These are phyloP conservation scores for Leccinum rimulosum DNA, from an alignment of 768 basidiomycete genomes.

Conservation along the genomic window DNA sequence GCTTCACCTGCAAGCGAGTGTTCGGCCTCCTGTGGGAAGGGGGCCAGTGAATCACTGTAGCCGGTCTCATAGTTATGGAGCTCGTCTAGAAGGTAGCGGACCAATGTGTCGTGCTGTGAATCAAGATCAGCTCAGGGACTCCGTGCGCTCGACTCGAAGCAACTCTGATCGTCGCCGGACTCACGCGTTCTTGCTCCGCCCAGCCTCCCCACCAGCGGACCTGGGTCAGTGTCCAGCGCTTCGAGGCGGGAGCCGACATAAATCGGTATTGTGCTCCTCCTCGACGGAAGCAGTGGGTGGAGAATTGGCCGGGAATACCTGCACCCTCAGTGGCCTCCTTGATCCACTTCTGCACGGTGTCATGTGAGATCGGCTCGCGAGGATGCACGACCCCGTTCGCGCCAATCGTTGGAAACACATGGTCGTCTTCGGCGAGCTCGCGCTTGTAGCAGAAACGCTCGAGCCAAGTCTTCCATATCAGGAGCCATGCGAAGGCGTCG, in stretches of 20 bases:
- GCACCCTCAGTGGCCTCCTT: conserved; percentile 19
- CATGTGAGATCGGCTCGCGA: conserved; percentile 25
- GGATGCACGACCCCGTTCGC: conserved; percentile 13
- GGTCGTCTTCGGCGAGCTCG: conserved; percentile 25
- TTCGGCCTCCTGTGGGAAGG: neutral
- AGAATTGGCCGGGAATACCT: neutral
- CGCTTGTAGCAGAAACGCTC: conserved; percentile 1
- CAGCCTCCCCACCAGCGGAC: conserved; percentile 4
- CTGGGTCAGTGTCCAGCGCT: neutral
- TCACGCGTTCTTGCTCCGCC: neutral
- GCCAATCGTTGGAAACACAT: conserved; percentile 32
- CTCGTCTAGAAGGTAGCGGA: neutral
- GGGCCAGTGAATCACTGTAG: neutral
- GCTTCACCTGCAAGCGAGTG: neutral
- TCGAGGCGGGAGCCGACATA: neutral
- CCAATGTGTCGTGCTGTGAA: neutral
- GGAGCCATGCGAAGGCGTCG: conserved; percentile 30
- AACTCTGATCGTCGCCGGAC: too few relatives aligned
- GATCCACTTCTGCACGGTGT: conserved; percentile 29
- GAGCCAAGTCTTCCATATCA: conserved; percentile 17
- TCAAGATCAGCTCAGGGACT: too few relatives aligned
- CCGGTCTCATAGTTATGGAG: neutral
- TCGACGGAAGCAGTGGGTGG: conserved; percentile 7
- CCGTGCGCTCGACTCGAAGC: too few relatives aligned
- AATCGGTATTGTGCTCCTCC: neutral